phyloP scores from a whole-genome alignment of 768 basidiomycete genomes.

The Neoboletus brunneissimus region DNA sequence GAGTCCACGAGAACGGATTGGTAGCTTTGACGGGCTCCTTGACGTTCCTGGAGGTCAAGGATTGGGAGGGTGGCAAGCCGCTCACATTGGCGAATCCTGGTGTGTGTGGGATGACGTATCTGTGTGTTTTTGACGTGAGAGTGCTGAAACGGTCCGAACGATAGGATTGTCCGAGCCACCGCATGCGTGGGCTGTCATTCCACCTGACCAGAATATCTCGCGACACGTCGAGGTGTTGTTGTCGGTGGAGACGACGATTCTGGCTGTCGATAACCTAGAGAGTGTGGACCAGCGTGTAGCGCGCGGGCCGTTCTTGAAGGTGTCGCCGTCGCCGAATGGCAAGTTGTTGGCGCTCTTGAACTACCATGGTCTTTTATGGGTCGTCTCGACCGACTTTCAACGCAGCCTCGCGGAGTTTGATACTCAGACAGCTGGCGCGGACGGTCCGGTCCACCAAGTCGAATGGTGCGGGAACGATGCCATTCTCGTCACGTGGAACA shows the following conservation, averaged over 20 bases:
- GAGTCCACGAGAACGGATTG: constrained; percentile 82
- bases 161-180: constrained; percentile 77
- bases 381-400: constrained; percentile 93
- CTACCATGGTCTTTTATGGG: constrained; percentile 72
- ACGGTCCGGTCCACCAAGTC: constrained; percentile 64
- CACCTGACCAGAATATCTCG: constrained; percentile 85
- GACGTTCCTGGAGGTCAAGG: constrained; percentile 80
- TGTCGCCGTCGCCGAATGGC: constrained; percentile 91
- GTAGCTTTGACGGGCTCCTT: constrained; percentile 80
- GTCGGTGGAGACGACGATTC: constrained; percentile 75
- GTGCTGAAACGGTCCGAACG: constrained; percentile 3
- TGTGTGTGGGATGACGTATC: constrained; percentile 40
- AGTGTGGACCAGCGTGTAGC: constrained; percentile 83
- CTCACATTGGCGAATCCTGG: constrained; percentile 72
- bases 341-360: constrained; percentile 87
- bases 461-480: constrained; percentile 99
- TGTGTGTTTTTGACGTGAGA: constrained; percentile 2
- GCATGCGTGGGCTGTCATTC: constrained; percentile 82
- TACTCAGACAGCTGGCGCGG: constrained; percentile 53
- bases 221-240: constrained; percentile 88
- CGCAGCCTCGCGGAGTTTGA: constrained; percentile 87
- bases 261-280: constrained; percentile 87
- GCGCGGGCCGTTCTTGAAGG: constrained; percentile 83
- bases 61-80: constrained; percentile 79
- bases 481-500: constrained; percentile 81